phyloP scores from a whole-genome alignment of 1,284 basidiomycete species.

The Sphagnurus paluster region DNA sequence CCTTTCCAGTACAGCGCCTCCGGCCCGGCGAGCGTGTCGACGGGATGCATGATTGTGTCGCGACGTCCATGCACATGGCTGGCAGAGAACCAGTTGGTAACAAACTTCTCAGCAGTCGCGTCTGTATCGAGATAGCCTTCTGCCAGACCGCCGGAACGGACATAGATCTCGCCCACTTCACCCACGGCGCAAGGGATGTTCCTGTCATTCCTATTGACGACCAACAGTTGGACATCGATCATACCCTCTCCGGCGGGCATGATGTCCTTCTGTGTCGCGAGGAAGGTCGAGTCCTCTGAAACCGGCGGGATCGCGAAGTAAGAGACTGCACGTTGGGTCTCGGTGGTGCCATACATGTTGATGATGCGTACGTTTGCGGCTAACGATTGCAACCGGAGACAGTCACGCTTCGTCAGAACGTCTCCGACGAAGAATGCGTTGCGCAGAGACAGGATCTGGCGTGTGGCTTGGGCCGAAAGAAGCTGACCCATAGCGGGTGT shows the following conservation, averaged over 20 bases:
- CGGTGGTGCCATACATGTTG: constrained; percentile 99
- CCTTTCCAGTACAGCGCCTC: constrained; percentile 91
- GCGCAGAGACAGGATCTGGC: constrained; percentile 82
- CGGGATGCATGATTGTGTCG: constrained; percentile 74
- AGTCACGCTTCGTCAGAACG: constrained; percentile 97
- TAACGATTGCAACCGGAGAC: constrained; percentile 91
- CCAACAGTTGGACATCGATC: constrained; percentile 96
- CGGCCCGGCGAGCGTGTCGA: constrained; percentile 58
- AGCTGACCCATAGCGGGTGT: constrained; percentile 99
- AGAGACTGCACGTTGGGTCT: constrained; percentile 98
- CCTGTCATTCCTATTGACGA: constrained; percentile 93
- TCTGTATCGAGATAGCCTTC: constrained; percentile 92
- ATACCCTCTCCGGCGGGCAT: constrained; percentile 98
- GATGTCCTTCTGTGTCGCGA: constrained; percentile 95
- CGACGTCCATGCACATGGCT: constrained; percentile 49
- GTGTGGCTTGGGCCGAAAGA: constrained; percentile 92
- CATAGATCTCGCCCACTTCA: constrained; percentile 98
- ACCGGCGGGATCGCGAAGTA: constrained; percentile 95
- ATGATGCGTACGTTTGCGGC: constrained; percentile 93
- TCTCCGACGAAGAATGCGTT: constrained; percentile 99
- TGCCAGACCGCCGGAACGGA: constrained; percentile 93
- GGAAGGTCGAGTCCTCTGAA: constrained; percentile 84
- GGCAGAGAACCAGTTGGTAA: constrained; percentile 86
- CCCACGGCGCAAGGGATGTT: constrained; percentile 91
- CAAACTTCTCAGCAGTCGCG: constrained; percentile 90